Percentiles rank a stretch among this genome's conserved stretches.
Conservation (phyloP, 1,284 basidiomycete species). For the Sutorius eximius region DNA sequence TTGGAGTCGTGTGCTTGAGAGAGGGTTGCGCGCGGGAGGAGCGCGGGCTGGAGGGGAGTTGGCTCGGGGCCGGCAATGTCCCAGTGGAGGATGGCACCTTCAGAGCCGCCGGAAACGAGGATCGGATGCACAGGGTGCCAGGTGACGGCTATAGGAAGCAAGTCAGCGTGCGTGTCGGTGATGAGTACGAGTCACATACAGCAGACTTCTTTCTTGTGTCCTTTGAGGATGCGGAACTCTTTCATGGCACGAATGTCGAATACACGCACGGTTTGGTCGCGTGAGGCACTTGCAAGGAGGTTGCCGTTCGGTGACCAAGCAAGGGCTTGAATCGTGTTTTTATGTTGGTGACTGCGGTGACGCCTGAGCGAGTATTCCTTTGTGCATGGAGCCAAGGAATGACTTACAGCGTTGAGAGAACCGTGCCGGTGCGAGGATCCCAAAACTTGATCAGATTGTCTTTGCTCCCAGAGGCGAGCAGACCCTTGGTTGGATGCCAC, state of each 20-base stretch:
- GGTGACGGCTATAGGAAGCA: slow-evolving; percentile 63
- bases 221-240: slow-evolving; percentile 87
- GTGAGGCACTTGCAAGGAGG: slow-evolving; percentile 88
- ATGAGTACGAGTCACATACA: slow-evolving; percentile 54
- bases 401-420: slow-evolving; percentile 81
- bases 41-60: slow-evolving; percentile 35
- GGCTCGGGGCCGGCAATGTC: slow-evolving; percentile 65
- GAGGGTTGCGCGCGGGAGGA: slow-evolving; percentile 75
- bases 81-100: slow-evolving; percentile 93
- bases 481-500: slow-evolving; percentile 96
- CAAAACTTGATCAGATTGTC: slow-evolving; percentile 99
- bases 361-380: not conserved
- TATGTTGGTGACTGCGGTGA: slow-evolving; percentile 81
- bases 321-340: slow-evolving; percentile 93
- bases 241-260: slow-evolving; percentile 99
- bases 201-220: slow-evolving; percentile 97
- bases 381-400: not conserved
- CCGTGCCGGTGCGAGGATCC: slow-evolving; percentile 91
- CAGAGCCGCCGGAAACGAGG: slow-evolving; percentile 90
- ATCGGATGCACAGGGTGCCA: slow-evolving; percentile 96
- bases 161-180: not conserved
- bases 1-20: slow-evolving; percentile 96
- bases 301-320: slow-evolving; percentile 94
- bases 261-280: slow-evolving; percentile 93
- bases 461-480: slow-evolving; percentile 93